Percentiles rank a stretch among this genome's conserved stretches.
Evolutionary conservation across 805 yeast species (phyloP).

Genomic region (Hanseniaspora singularis): DNA sequence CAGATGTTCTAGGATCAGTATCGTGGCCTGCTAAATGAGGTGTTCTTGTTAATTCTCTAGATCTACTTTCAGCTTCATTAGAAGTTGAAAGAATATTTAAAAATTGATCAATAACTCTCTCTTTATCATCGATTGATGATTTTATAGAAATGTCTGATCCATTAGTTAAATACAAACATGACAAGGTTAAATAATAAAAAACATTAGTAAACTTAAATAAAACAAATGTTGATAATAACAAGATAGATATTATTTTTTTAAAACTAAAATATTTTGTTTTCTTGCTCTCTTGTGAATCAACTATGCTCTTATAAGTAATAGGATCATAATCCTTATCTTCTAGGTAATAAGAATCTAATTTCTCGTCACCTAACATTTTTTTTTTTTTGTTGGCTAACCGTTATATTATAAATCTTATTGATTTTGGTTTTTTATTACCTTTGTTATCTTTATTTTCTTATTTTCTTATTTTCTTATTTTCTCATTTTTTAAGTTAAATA

Average conservation of each 20-base stretch:
- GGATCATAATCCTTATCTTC: neutral
- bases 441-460: too few relatives aligned
- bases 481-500: too few relatives aligned
- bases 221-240: neutral
- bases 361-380: too few relatives aligned
- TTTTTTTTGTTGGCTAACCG: too few relatives aligned
- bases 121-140: neutral
- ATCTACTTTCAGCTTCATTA: constrained; percentile 42
- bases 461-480: too few relatives aligned
- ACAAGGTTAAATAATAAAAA: neutral
- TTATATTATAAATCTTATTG: too few relatives aligned
- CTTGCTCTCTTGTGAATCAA: too few relatives aligned
- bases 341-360: neutral
- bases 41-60: constrained; percentile 38
- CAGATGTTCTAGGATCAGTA: constrained; percentile 25
- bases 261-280: too few relatives aligned
- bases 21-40: constrained; percentile 51
- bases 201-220: neutral
- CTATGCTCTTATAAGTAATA: neutral
- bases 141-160: neutral
- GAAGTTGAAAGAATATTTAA: constrained; percentile 22
- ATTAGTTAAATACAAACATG: neutral
- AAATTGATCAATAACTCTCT: constrained; percentile 19
- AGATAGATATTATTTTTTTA: neutral
- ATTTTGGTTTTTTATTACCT: too few relatives aligned